Conservation (phyloP, 73 alveolate genomes). For the Vitrella brassicaformis region DNA sequence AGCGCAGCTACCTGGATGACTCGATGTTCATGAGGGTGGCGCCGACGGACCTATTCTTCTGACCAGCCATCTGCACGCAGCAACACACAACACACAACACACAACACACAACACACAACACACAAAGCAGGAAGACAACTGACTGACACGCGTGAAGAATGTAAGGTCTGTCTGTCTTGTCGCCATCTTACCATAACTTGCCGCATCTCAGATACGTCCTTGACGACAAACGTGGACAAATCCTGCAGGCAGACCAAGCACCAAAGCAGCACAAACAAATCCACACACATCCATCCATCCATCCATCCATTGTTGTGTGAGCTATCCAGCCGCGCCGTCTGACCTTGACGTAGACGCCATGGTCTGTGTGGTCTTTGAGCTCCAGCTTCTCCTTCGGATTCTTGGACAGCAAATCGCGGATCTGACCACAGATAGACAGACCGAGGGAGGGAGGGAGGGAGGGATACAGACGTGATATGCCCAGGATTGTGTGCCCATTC, state of each 20-base stretch:
- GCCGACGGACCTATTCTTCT: conserved; percentile 73
- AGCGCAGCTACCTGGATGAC: conserved; percentile 51
- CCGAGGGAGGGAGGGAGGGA: neutral
- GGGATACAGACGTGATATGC: neutral
- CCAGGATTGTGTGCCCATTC: neutral
- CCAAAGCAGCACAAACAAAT: neutral
- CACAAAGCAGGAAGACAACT: neutral
- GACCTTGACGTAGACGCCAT: conserved; percentile 60
- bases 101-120: neutral
- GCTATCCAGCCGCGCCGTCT: neutral
- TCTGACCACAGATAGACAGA: conserved; percentile 22
- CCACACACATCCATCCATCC: neutral
- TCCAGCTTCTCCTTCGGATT: conserved; percentile 58
- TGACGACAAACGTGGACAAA: conserved; percentile 46
- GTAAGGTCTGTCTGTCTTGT: neutral
- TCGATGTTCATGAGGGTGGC: conserved; percentile 74
- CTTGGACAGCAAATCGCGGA: conserved; percentile 56
- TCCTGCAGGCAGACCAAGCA: neutral
- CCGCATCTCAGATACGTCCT: neutral
- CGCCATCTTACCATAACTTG: neutral
- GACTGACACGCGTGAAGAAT: neutral
- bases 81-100: neutral
- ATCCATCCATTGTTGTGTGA: neutral
- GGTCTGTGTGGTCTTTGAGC: conserved; percentile 60
- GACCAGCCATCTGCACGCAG: conserved; percentile 59